phyloP scores from a whole-genome alignment of 164 flowering plant species.

The Berberis vulgaris region DNA sequence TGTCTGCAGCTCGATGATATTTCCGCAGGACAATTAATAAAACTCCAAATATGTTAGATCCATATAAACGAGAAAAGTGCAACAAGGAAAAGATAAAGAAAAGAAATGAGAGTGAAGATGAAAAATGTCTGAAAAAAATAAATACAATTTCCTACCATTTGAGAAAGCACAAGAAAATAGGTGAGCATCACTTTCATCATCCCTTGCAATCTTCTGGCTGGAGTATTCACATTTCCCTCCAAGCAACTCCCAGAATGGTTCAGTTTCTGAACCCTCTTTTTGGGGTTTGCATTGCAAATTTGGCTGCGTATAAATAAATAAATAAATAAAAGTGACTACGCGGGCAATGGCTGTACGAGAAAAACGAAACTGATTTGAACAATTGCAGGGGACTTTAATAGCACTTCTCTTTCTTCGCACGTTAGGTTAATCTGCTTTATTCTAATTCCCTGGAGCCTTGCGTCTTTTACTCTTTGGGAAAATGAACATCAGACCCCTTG shows the following conservation, averaged over 20 bases:
- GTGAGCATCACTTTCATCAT: constrained; percentile 80
- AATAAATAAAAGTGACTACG: constrained; percentile 4
- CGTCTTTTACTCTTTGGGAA: no score
- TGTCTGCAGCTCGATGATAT: constrained; percentile 42
- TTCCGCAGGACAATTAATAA: constrained; percentile 12
- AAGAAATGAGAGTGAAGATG: no score
- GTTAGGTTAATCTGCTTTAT: no score
- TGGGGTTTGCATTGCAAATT: constrained; percentile 64
- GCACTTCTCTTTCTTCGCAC: no score
- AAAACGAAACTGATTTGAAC: no score
- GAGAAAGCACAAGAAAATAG: constrained; percentile 70
- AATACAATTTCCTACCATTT: constrained; percentile 37
- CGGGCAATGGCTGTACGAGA: no score
- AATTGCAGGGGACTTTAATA: no score
- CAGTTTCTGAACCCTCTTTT: constrained; percentile 87
- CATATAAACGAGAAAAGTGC: not conserved
- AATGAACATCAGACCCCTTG: no score
- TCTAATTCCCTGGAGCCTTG: no score
- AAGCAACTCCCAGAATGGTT: constrained; percentile 82
- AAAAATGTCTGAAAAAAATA: no score
- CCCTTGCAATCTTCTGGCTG: constrained; percentile 64
- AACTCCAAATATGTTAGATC: constrained; percentile 14
- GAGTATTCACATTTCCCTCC: constrained; percentile 88
- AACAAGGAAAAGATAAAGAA: not conserved
- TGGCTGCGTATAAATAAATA: constrained; percentile 41